Percentiles rank a stretch among this genome's conserved stretches.
Evolutionary conservation across 306 rosid species (phyloP).

Genomic region (Quillaja saponaria): DNA sequence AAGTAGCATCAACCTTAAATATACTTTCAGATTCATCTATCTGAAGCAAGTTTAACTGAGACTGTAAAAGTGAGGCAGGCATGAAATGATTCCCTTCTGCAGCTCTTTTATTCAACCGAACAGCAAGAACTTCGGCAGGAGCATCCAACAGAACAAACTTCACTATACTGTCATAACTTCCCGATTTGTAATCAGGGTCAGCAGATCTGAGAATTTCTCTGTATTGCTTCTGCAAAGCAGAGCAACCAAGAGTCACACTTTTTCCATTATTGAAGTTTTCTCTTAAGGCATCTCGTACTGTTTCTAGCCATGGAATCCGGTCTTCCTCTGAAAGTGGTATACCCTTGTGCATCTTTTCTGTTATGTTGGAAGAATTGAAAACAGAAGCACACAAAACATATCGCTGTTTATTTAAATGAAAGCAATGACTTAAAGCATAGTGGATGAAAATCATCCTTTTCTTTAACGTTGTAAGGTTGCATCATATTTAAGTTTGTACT

Average conservation of each 20-base stretch:
- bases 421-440: neutral
- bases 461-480: constrained; percentile 5
- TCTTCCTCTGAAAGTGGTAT: constrained; percentile 79
- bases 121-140: constrained; percentile 55
- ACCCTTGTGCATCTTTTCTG: constrained; percentile 78
- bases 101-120: constrained; percentile 58
- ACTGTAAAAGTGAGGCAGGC: constrained; percentile 76
- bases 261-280: constrained; percentile 33
- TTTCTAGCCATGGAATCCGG: constrained; percentile 83
- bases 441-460: neutral
- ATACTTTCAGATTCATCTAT: constrained; percentile 65
- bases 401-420: neutral
- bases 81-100: constrained; percentile 82
- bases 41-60: constrained; percentile 73
- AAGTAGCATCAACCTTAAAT: constrained; percentile 60
- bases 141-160: constrained; percentile 74
- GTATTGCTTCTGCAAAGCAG: constrained; percentile 71
- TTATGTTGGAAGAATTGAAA: constrained; percentile 2
- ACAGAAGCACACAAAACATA: neutral
- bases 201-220: constrained; percentile 75
- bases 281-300: constrained; percentile 38
- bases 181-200: constrained; percentile 51
- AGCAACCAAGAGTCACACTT: constrained; percentile 65
- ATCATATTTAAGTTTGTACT: no score
- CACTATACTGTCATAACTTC: constrained; percentile 45